Base-by-base conservation (phyloP, 2,329 filamentous ascomycete species). In the Lizonia empirigonia region DNA sequence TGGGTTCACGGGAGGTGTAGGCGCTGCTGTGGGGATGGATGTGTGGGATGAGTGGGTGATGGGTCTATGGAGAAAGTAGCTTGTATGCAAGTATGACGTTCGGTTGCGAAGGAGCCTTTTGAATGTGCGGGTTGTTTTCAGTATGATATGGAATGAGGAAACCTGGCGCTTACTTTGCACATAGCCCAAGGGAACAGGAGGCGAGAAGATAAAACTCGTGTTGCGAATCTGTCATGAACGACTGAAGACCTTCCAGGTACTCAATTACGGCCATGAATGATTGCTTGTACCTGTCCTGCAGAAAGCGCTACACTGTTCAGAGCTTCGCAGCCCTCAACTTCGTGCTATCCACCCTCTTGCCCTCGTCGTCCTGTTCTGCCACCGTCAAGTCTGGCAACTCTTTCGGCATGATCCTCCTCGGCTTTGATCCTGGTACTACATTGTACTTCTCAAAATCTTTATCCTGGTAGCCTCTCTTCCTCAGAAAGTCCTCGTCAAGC, bases 401-500 rank as follows among this genome's bases (percentile, higher is more conserved):
- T 0, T 70, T 76, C 0, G 91, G 91, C 89, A 95, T 92, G 57
- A 95, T 95, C 16, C 90, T 78, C 49, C 90, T 76, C 0, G 90
- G 90, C 1, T 50, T 74, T 0, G 81, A 63, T 1, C 87, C 88
- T 0, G 81, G 76, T 1, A 92, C 78, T n/a, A 93, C 70, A 26
- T 80, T 83, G 68, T 95, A 95, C 63, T 84, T 82, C 0, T 80
- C 80, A 62, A 95, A 94, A 68, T 95, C 89, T 74, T 78, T 3
- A 91, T 77, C 1, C 24, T 18, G 37, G 8, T 41, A 52, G 4
- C 86, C 85, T 16, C 86, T 79, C 6, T 81, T 77, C 15, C 88
- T 78, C 23, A 95, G 76, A 59, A 91, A 94, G 67, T 95, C 90
- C 68, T 95, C 90, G 63, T 95, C 91, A 1, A 91, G 81, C 51